phyloP scores from a whole-genome alignment of 306 rosid species.

The Ochetophila trinervis region DNA sequence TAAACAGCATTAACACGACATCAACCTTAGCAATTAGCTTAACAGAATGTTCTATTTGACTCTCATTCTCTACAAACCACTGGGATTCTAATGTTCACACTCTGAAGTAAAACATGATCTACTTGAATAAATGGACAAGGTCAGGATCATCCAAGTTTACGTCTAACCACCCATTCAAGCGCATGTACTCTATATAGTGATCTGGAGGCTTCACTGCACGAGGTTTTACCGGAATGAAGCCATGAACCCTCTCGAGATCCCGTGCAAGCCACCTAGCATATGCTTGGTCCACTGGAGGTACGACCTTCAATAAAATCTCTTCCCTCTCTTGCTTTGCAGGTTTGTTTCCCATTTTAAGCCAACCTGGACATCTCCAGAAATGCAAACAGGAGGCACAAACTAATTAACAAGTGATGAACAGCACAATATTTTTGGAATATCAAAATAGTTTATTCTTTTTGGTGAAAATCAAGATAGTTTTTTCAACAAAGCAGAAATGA shows the following conservation, averaged over 20 bases:
- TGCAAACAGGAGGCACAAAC: not conserved
- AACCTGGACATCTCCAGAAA: slow-evolving; percentile 9
- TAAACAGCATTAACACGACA: too few species aligned
- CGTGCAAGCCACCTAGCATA: slow-evolving; percentile 54
- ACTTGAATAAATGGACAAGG: slow-evolving; percentile 60
- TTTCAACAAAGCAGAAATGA: too few species aligned
- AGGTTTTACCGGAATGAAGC: slow-evolving; percentile 46
- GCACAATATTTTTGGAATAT: not conserved
- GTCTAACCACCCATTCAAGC: slow-evolving; percentile 67
- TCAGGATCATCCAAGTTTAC: slow-evolving; percentile 63
- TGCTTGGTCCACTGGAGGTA: slow-evolving; percentile 64
- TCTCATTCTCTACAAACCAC: too few species aligned
- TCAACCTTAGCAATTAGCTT: too few species aligned
- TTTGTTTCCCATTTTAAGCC: slow-evolving; percentile 61
- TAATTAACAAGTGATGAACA: not conserved
- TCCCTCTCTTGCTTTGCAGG: slow-evolving; percentile 49
- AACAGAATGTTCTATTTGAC: too few species aligned
- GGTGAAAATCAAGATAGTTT: too few species aligned
- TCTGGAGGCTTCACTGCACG: slow-evolving; percentile 62
- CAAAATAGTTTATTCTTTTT: too few species aligned
- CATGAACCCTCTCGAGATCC: slow-evolving; percentile 55
- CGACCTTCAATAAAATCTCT: slow-evolving; percentile 45
- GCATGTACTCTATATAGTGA: slow-evolving; percentile 68
- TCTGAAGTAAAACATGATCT: slow-evolving; percentile 5
- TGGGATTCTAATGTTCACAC: not conserved